Evolutionary conservation across 805 yeast species (phyloP), one percentile per base, ranked within the genome.

Genomic region (Ogataea henricii): DNA sequence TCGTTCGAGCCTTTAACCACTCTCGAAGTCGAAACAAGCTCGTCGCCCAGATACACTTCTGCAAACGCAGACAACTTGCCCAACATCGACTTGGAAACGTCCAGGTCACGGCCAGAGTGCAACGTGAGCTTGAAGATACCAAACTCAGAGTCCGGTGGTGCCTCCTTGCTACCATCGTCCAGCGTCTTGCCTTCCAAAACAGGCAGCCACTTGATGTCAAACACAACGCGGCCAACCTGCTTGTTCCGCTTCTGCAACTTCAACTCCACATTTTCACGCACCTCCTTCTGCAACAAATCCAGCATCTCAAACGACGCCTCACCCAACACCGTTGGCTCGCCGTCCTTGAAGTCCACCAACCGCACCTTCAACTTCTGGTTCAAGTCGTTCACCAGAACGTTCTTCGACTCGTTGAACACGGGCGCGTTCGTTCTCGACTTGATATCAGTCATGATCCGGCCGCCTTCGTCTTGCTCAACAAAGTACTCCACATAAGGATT

Each of bases 111-210:
- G 18, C 87, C 89, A 50, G 78, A 78, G 51, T 83, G 82, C 42
- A 87, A 65, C 9, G 74, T 73, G 33, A 87, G 58, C 58, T 84
- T 86, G 66, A 85, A 69, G 48, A 87, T 82, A 72, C 94, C 95
- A 43, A 82, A 80, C 57, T 85, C 89, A n/a, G 83, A 66, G 45
- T 81, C 85, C 9, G 79, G 78, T 27, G 72, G 67, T 20, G 70
- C 70, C 52, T 72, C 77, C 52, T 70, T 74, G 3, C 75, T 65
- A 32, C 82, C 83, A 55, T 78, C 81, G 21, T 69, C 76, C 56
- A 76, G 67, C 8, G 62, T 65, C 40, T 68, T 62, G 22, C 79
- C 76, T 40, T 69, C 68, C 45, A 77, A 57, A 16, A 74, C 71
- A 17, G 82, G 81, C 65, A 68, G 72, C 72, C 79, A 79, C 48